Conservation (phyloP, 176 grass and related monocot genomes). For the Phoenix dactylifera region DNA sequence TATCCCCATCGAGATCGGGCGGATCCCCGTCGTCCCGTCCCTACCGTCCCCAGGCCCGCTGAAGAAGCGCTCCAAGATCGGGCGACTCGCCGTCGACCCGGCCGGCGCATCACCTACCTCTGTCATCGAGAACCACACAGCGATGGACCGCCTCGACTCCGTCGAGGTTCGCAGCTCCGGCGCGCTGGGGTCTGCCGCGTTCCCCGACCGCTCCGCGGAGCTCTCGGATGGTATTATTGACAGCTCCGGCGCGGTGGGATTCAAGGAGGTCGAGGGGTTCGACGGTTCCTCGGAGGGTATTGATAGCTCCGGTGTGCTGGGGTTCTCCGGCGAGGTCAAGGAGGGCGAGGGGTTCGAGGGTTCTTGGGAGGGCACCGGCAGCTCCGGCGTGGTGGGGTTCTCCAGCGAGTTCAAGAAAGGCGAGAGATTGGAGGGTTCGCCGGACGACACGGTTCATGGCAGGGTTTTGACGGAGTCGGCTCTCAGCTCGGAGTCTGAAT, state of each 20-base stretch:
- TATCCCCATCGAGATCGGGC: constrained; percentile 70
- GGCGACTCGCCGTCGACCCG: not conserved
- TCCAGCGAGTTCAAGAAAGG: too few relatives aligned
- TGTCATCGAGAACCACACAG: constrained; percentile 78
- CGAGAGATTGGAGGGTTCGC: too few relatives aligned
- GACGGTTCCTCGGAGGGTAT: too few relatives aligned
- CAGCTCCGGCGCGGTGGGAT: constrained; percentile 14
- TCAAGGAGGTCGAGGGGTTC: constrained; percentile 4
- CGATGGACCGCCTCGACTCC: constrained; percentile 17
- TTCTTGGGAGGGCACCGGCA: too few relatives aligned
- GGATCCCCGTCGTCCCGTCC: constrained; percentile 81
- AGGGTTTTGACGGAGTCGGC: constrained; percentile 21
- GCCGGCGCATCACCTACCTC: constrained; percentile 62
- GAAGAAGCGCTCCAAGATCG: constrained; percentile 12
- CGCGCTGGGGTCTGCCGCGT: constrained; percentile 9
- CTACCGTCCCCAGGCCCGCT: constrained; percentile 40
- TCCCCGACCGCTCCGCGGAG: constrained; percentile 60
- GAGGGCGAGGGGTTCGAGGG: not conserved
- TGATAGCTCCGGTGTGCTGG: too few relatives aligned
- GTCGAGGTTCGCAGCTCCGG: constrained; percentile 11
- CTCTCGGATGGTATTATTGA: constrained; percentile 17
- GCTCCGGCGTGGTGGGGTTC: too few relatives aligned
- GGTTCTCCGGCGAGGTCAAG: constrained; percentile 3
- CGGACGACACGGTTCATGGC: constrained; percentile 6
- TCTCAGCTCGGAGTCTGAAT: constrained; percentile 25